phyloP scores from a whole-genome alignment of 208 protist genomes.

The Trypanosoma conorhini region DNA sequence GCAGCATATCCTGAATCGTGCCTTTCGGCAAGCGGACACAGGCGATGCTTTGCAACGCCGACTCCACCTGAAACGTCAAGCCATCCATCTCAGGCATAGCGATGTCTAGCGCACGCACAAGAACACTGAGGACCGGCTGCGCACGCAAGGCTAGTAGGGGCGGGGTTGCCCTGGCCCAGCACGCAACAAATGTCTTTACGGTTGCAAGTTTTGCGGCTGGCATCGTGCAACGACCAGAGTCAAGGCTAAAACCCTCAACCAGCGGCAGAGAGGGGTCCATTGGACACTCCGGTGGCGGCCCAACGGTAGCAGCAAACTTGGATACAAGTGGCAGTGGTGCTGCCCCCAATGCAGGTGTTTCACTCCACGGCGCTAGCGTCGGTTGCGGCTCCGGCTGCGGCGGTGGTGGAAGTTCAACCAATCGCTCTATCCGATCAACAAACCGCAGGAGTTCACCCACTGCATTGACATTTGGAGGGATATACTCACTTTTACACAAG shows the following conservation, averaged over 20 bases:
- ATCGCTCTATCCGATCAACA: neutral
- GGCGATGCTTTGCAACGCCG: conserved; percentile 35
- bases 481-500: conserved; percentile 25
- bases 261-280: neutral
- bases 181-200: conserved; percentile 22
- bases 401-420: conserved; percentile 10
- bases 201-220: neutral
- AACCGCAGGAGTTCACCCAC: conserved; percentile 7
- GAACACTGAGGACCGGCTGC: neutral
- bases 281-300: neutral
- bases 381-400: neutral
- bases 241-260: conserved; percentile 15
- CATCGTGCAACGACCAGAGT: neutral
- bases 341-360: conserved; percentile 14
- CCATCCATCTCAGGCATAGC: conserved; percentile 51
- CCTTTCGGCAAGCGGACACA: conserved; percentile 40
- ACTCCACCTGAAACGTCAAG: conserved; percentile 27
- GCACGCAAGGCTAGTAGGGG: conserved; percentile 10
- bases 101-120: conserved; percentile 45
- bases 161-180: conserved; percentile 15
- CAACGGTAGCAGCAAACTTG: neutral
- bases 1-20: conserved; percentile 44
- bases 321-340: neutral
- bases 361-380: conserved; percentile 18
- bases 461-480: conserved; percentile 11